Evolutionary conservation across 305 asterid genomes (phyloP), one percentile per base, ranked within the genome.

Genomic region (Nicotiana rustica): DNA sequence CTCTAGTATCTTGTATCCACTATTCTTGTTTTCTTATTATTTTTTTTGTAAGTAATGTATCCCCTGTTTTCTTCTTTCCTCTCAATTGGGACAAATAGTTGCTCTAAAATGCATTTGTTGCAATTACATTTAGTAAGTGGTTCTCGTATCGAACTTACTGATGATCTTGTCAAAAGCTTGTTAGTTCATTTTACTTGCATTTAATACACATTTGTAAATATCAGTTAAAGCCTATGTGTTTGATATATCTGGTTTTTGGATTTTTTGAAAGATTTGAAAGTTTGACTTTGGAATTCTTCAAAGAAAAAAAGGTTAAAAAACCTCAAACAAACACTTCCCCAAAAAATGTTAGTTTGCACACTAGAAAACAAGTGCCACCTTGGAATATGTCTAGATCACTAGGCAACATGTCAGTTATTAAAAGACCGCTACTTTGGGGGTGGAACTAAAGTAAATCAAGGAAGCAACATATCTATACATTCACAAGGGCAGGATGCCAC

Each of bases 1-100:
- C 18, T 49, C 79, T 25, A 14, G 21, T 49, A 73, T 19, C 41
- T 49, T 10, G 14, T 21, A 49, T 73, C 79, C 62, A 21, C 62
- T 73, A 13, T 13, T 25, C 41, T 18, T 21, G 7, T 21, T 21
- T 44, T 73, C 49, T 7, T 41, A 41, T 44, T 44, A 84, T 10
- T 25, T 41, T 41, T 7, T 73, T 49, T 21, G 6, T 10, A 14
- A 18, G 62, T 49, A 49, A 71, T 49, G 62, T 47, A 73, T 52
- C 79, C 78, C 41, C 21, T 1, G 15, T 73, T 73, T 49, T 14
- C 62, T 73, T 73, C 15, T 73, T 73, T 73, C 64, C 79, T 49
- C 52, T 19, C 79, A 73, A 49, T 21, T 25, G 79, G 62, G 41
- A 25, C 41, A 41, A 71, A 73, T 73, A 25, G 21, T 73, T 73